These are phyloP conservation scores for Microcyclospora pomicola DNA, from an alignment of 2,329 filamentous ascomycete genomes.

Conservation along the genomic window DNA sequence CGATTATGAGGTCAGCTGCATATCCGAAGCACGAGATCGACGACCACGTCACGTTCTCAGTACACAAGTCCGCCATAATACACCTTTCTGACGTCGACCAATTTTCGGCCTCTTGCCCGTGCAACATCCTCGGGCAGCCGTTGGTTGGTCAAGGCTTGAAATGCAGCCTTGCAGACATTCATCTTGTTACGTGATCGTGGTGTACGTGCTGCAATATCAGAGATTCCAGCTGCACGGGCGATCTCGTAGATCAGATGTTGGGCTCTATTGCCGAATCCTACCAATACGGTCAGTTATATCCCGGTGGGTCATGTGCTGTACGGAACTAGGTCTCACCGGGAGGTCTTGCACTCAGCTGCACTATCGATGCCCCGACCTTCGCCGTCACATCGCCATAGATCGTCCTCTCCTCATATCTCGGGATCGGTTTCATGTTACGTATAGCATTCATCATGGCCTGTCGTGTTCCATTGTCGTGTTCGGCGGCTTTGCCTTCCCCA, in stretches of 20 bases:
- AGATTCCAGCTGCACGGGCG: conserved; percentile 71
- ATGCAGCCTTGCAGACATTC: conserved; percentile 92
- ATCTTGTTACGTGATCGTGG: conserved; percentile 84
- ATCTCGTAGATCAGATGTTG: conserved; percentile 91
- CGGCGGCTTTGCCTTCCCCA: conserved; percentile 77
- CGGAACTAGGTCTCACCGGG: conserved; percentile 52
- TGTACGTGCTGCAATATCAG: conserved; percentile 72
- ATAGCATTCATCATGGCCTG: conserved; percentile 74
- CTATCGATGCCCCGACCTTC: conserved; percentile 79
- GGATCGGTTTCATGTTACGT: conserved; percentile 83
- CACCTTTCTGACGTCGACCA: conserved; percentile 91
- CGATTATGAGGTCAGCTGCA: no score
- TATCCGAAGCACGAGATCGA: no score
- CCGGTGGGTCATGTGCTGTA: not conserved
- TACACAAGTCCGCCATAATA: conserved; percentile 64
- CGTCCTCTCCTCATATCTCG: conserved; percentile 80
- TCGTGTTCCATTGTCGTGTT: conserved; percentile 49
- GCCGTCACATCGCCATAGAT: conserved; percentile 72
- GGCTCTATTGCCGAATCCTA: conserved; percentile 87
- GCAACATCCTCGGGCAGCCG: conserved; percentile 81
- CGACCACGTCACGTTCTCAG: no score
- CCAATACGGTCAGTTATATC: conserved; percentile 2
- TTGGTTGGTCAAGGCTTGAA: conserved; percentile 70
- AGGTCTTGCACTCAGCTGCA: conserved; percentile 68
- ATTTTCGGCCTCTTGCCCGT: conserved; percentile 76